A percentile compares a stretch with the other conserved stretches of the same genome.
These are phyloP conservation scores for Clitopilus passeckerianus DNA, from an alignment of 768 basidiomycete species.

Conservation along the genomic window DNA sequence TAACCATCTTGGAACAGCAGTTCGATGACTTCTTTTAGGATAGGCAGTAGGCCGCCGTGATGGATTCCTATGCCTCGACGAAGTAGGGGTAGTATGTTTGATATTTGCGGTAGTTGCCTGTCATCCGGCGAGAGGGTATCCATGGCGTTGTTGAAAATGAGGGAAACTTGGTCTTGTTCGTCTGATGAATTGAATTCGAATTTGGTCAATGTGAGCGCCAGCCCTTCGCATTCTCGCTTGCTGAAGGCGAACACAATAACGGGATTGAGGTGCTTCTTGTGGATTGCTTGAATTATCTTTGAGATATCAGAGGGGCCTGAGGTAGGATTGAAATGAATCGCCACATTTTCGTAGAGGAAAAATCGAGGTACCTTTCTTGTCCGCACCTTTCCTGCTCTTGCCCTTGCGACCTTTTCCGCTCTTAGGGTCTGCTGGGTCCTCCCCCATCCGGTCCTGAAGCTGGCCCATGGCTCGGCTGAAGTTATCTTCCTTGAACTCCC, in stretches of 20 bases:
- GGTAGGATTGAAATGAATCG: background rate
- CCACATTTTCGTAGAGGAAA: background rate
- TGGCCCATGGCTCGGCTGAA: slow-evolving; percentile 98
- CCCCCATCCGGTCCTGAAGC: slow-evolving; percentile 76
- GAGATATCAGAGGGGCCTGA: slow-evolving; percentile 89
- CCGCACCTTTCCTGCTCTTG: slow-evolving; percentile 90
- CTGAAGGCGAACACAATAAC: slow-evolving; percentile 99
- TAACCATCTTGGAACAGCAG: slow-evolving; percentile 98
- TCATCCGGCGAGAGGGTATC: slow-evolving; percentile 84
- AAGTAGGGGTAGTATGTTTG: slow-evolving; percentile 86
- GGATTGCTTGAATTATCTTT: slow-evolving; percentile 98
- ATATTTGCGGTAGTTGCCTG: slow-evolving; percentile 87
- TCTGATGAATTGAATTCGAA: slow-evolving; percentile 92
- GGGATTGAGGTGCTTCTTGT: slow-evolving; percentile 95
- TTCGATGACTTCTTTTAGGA: slow-evolving; percentile 98
- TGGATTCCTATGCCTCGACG: slow-evolving; percentile 97
- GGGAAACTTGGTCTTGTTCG: slow-evolving; percentile 81
- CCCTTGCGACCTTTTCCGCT: slow-evolving; percentile 87
- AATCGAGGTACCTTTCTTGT: slow-evolving; percentile 66
- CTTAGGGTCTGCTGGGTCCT: slow-evolving; percentile 87
- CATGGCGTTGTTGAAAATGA: slow-evolving; percentile 94
- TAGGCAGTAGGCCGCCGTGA: slow-evolving; percentile 95
- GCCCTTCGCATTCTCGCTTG: slow-evolving; percentile 94
- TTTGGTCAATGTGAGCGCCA: slow-evolving; percentile 91
- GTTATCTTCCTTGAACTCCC: slow-evolving; percentile 95